Base-by-base conservation (phyloP, 129 eudicot species). In the Pseudognaphalium luteoalbum region DNA sequence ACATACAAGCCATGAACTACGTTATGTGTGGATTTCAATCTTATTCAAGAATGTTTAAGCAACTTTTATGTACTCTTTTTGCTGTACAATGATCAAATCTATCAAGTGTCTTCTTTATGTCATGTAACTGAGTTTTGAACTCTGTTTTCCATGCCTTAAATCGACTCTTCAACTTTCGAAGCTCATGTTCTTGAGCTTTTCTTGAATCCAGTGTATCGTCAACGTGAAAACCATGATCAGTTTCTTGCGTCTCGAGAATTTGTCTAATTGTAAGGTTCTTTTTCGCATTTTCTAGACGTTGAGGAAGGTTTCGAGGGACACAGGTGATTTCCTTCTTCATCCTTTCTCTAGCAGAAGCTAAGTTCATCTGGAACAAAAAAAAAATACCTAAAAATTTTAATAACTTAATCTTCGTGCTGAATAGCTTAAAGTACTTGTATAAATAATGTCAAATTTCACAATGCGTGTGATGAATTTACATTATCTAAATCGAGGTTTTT, bases 101-200 rank as follows among this genome's bases (percentile, higher is more conserved):
- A 34, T 88, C 81, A 22, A 88, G 66, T 30, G 69, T 83, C 61
- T 66, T 72, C 50, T 80, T 81, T 54, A 92, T 70, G 51, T 87
- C 87, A 9, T 72, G 70, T 33, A 90, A 78, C 82, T 80, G 86
- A 47, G 60, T 74, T 64, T 74, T 87, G 69, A 84, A 92, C 29
- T 90, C 93, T 57, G 86, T 89, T 73, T 89, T 83, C 98, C 98
- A 92, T 66, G 86, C 77, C 68, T 83, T 76, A 51, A 89, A 92
- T 32, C 85, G 77, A 1, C 66, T 4, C 69, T 77, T 88, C 78
- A 92, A 76, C 70, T 78, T 87, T 35, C 59, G 75, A 73, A 89
- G 86, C 76, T 86, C 94, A 0, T 75, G 87, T 20, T 75, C 78
- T 9, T 81, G 84, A 72, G 37, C 68, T 68, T 37, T 66, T 42